Evolutionary conservation across 495 filamentous ascomycete genomes (phyloP), one percentile per base, ranked within the genome.

Genomic region (Talaromyces nanjingensis): DNA sequence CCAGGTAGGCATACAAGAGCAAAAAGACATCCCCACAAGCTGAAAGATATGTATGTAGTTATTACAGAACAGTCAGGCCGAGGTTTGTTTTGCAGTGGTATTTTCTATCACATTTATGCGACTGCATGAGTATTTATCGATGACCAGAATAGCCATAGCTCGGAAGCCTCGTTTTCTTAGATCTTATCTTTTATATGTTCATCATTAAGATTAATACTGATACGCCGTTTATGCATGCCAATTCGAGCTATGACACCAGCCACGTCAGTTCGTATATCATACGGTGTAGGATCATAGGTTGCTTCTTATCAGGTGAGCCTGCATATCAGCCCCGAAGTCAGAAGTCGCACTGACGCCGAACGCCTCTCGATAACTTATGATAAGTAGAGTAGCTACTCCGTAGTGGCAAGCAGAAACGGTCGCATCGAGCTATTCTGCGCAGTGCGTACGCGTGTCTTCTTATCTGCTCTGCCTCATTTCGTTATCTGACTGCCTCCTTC

Each of bases 321-420:
- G 49, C 49, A 54, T 54, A 22, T 18, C 47, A 22, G 33, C 33
- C 33, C 33, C 49, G 18, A 24, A 24, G 49, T 54, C 49, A 54
- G 49, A 54, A 54, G 49, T 24, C 47, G 47, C 47, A 53, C 47
- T 53, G 47, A 53, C 47, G 47, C 49, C 49, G 49, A 24, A 54
- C 49, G 49, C 49, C 49, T 22, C 18, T 22, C 24, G 49, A 22
- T 22, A 54, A 11, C 49, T 22, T 3, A 6, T 54, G 49, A 22
- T 22, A 54, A 24, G 49, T 54, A 54, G 18, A 54, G 18, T 54
- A 37, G 49, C 49, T 54, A 54, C 49, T 54, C 8, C 29, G 29
- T 31, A 54, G 2, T 24, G 22, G 49, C 14, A 54, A 9, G 9
- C 33, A 37, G 24, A 54, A 53, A 24, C 14, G n/a, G 47, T 18